Base-by-base conservation (phyloP, 2,329 filamentous ascomycete genomes). In the Neopestalotiopsis sp. region DNA sequence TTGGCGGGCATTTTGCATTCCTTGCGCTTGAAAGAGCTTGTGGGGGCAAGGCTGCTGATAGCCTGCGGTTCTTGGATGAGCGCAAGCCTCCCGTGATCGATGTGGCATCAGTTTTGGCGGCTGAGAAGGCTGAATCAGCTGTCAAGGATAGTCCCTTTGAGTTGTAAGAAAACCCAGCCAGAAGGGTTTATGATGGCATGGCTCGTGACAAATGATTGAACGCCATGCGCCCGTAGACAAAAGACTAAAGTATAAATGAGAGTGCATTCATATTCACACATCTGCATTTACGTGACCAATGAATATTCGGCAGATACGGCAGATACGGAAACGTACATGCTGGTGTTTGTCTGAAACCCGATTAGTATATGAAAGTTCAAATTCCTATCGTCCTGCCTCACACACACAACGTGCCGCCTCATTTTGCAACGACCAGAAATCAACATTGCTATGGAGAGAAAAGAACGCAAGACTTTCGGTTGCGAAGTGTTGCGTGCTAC, bases 1-100 rank as follows among this genome's bases (percentile, higher is more conserved):
- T 95, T 17, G 94, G 94, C 14, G 94, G 92, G 0, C 93, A 96
- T 81, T 97, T 96, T 84, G 91, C 93, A 2, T 94, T 94, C 76
- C 82, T 97, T 77, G 91, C 93, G n/a, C 81, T 97, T 60, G 91
- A 94, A 80, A 87, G 91, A 74, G 93, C 93, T 30, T 97, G 94
- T 81, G 90, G 88, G 2, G 93, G 93, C 2, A 86, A 85, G 71
- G 91, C 91, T 3, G 84, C 88, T 73, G 83, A 87, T 24, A 89
- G 86, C 0, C 80, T 93, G 68, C 75, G 74, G 38, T 88, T 86
- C 72, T 75, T 89, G 64, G 81, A 88, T 69, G 76, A 81, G 67
- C 75, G 58, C 17, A 66, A 72, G 20, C 78, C 79, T 13, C 71
- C 66, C 1, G 68, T 75, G 30, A 73, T 84, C 14, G 73, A 84